phyloP scores from a whole-genome alignment of 495 filamentous ascomycete genomes.

The Penicillium psychrofluorescens region DNA sequence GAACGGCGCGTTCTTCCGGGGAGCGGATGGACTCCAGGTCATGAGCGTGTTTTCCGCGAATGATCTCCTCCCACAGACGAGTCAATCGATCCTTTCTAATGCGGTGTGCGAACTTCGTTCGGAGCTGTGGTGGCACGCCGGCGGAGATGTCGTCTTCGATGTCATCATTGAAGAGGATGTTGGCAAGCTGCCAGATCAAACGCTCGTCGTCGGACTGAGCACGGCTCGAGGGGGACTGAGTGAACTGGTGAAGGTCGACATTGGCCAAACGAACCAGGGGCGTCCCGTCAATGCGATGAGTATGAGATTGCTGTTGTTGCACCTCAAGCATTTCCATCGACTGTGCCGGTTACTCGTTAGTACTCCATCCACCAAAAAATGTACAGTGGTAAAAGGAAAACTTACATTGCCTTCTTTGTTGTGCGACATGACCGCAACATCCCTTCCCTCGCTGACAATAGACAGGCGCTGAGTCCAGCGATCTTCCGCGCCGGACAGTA shows the following conservation, averaged over 20 bases:
- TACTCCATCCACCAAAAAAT: background rate
- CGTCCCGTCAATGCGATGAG: slow-evolving; percentile 28
- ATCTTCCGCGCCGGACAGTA: slow-evolving; percentile 12
- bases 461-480: slow-evolving; percentile 30
- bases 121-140: slow-evolving; percentile 32
- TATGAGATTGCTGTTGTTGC: slow-evolving; percentile 28
- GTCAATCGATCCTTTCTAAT: slow-evolving; percentile 48
- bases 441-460: slow-evolving; percentile 31
- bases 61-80: slow-evolving; percentile 36
- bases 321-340: slow-evolving; percentile 29
- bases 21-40: slow-evolving; percentile 44
- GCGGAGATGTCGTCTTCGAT: slow-evolving; percentile 39
- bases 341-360: slow-evolving; percentile 8
- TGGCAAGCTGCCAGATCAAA: slow-evolving; percentile 53
- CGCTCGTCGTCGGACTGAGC: slow-evolving; percentile 26
- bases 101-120: slow-evolving; percentile 35
- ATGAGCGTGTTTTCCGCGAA: slow-evolving; percentile 41
- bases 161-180: slow-evolving; percentile 74
- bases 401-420: slow-evolving; percentile 19
- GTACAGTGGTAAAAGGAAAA: background rate
- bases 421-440: slow-evolving; percentile 25
- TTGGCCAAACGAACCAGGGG: slow-evolving; percentile 30
- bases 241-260: slow-evolving; percentile 27
- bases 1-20: slow-evolving; percentile 76
- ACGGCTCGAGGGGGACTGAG: slow-evolving; percentile 19